Evolutionary conservation across 768 basidiomycete genomes (phyloP), one percentile per base, ranked within the genome.

Genomic region (Russula sp.): DNA sequence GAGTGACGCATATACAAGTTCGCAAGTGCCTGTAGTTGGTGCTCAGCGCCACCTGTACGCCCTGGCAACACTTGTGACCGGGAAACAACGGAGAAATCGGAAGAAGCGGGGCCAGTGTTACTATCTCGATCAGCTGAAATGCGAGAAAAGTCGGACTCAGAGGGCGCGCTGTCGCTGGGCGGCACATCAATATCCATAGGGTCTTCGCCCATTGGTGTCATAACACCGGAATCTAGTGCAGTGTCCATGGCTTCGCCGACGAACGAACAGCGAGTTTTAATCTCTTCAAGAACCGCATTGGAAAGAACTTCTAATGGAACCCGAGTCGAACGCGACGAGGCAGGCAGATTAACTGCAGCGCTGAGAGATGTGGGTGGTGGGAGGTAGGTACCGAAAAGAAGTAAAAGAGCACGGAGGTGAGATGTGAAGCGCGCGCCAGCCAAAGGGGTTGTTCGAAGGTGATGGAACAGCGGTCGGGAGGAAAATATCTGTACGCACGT

Each of bases 261-360:
- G 69, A 97, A 94, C 73, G 92, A 95, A 62, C 86, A 89, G 3
- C 94, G 85, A 2, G 89, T 89, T 75, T 97, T 92, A 64, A 98
- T 87, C 68, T 94, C 89, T 74, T 98, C 94, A 18, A 97, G 75
- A n/a, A 95, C 78, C 2, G 79, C 75, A 59, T 92, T 90, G 1
- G 89, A 88, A 42, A 98, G 79, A 32, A 96, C 78, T 69, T 90
- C 90, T 69, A 83, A 80, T 1, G 94, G 92, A 1, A 96, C 86
- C 2, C 84, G 84, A 1, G 78, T 84, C 1, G 84, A 76, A 24
- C 86, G 83, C 62, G 82, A 85, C 22, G 86, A 80, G 5, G 82
- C 76, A 48, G 90, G 85, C 3, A 87, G 78, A 65, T 81, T 89
- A 50, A 82, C 77, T 4, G 86, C 79, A 14, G 86, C 80, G 67